Base-by-base conservation (phyloP, 306 rosid genomes). In the Malus domestica region DNA sequence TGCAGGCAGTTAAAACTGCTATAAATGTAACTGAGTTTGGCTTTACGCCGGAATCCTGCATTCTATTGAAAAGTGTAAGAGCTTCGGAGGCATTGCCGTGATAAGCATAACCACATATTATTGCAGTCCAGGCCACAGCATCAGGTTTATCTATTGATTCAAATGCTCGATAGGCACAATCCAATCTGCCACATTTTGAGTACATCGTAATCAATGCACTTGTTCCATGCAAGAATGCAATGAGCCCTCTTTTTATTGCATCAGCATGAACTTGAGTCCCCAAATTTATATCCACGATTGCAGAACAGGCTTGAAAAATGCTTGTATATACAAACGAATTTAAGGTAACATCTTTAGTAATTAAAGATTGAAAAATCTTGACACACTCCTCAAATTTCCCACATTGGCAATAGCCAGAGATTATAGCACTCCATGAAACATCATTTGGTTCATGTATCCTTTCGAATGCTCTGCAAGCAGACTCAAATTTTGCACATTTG, bases 121-220 rank as follows among this genome's bases (percentile, higher is more conserved):
- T 63, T 57, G 93, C 87, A 76, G 89, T 87, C 93, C 91, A 85
- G 4, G 93, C 91, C 62, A 86, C 80, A 63, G 81, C 67, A 61
- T 89, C 93, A 45, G 91, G 91, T 76, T 83, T 78, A 32, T 71
- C 87, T 81, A 87, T 70, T 3, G 87, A 79, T 38, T 78, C 76
- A 80, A 87, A 89, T 76, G 85, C 85, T 80, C 61, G 76, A 72
- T 71, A 68, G 38, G 93, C 93, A 82, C 76, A 73, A 70, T 87
- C 88, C 70, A 85, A 33, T 85, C 77, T 80, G 75, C 89, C 93
- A 51, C 91, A 89, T 81, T 84, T 89, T 71, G 93, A 76, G 81
- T 89, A 89, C 93, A 89, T 89, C 1, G 87, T 87, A 66, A 89
- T 81, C 87, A 89, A 73, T 72, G 91, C 89, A 83, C 89, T 85